These are phyloP conservation scores for Kluyveromyces nonfermentans DNA, from an alignment of 805 yeast species.

Conservation along the genomic window DNA sequence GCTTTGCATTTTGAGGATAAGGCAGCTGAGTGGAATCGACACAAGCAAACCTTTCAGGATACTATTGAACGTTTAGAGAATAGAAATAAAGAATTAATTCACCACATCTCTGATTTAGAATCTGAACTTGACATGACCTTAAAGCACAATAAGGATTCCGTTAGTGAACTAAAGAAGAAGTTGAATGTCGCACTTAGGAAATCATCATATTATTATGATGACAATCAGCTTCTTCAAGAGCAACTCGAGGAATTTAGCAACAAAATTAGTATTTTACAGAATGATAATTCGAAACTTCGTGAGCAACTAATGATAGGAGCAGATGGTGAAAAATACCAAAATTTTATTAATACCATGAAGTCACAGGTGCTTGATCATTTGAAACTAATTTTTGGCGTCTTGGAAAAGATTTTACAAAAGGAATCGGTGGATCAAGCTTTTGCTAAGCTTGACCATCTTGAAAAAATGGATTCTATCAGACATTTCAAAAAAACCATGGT, in stretches of 20 bases:
- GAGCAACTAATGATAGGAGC: slow-evolving; percentile 13
- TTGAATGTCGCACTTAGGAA: slow-evolving; percentile 8
- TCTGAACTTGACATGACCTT: slow-evolving; percentile 14
- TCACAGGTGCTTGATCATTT: slow-evolving; percentile 32
- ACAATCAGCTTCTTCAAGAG: slow-evolving; percentile 9
- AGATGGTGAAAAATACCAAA: slow-evolving; percentile 35
- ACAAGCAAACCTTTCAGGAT: not conserved
- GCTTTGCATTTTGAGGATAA: slow-evolving; percentile 1
- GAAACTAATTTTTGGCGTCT: slow-evolving; percentile 39
- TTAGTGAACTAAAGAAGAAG: slow-evolving; percentile 18
- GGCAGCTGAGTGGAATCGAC: not conserved
- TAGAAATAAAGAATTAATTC: not conserved
- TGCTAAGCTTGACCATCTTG: slow-evolving; percentile 37
- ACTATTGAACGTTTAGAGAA: not conserved
- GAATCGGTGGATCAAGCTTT: slow-evolving; percentile 51
- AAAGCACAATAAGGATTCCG: slow-evolving; percentile 20
- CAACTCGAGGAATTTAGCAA: slow-evolving; percentile 7
- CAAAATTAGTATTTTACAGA: slow-evolving; percentile 12
- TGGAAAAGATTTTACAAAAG: slow-evolving; percentile 48
- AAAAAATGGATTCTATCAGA: slow-evolving; percentile 14
- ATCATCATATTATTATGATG: slow-evolving; percentile 8
- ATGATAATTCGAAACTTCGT: slow-evolving; percentile 20
- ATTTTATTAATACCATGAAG: slow-evolving; percentile 23
- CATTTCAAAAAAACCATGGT: slow-evolving; percentile 24
- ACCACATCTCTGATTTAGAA: slow-evolving; percentile 12